Evolutionary conservation across 345 rosid genomes (phyloP), one percentile per base, ranked within the genome.

Genomic region (Syzygium grande): DNA sequence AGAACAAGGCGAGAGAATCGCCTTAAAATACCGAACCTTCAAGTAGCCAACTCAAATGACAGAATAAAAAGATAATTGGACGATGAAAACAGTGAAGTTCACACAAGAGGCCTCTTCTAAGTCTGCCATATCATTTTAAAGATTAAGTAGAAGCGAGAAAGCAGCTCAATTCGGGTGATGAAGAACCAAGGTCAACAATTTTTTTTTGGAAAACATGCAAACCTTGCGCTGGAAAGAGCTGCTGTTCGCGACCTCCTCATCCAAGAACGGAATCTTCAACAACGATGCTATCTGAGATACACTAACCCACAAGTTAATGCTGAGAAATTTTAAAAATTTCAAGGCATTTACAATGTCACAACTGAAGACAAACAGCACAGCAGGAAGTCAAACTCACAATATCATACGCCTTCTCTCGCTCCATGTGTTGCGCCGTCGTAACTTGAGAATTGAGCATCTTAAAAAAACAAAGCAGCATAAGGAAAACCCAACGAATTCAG

Each of bases 331-430:
- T 14, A 61, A 91, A 34, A 53, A 12, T 29, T 30, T 21, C 61
- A 38, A 68, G 22, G n/a, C 59, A 4, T 77, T 8, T 7, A 54
- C 87, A 51, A 49, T 11, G 52, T 77, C 41, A 30, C 23, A 84
- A 6, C 51, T 29, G 14, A 87, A 65, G 27, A 41, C 19, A 84
- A 87, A 87, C 53, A 46, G 41, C 65, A 84, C 61, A 56, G 61
- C 61, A 56, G 61, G 41, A 58, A 86, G 88, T 25, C 21, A 53
- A 90, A 90, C 98, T 94, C 86, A 97, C 99, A 63, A 89, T 85
- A 91, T 96, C 98, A 88, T 96, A 97, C 9, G 98, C 94, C 92
- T 93, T 95, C 92, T 94, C 98, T 25, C 98, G 95, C 25, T 96
- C 99, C 91, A 92, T 90, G 83, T 94, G 96, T 88, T 95, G 99